phyloP scores from a whole-genome alignment of 805 yeast genomes.

The Saccharomycopsis fermentans region DNA sequence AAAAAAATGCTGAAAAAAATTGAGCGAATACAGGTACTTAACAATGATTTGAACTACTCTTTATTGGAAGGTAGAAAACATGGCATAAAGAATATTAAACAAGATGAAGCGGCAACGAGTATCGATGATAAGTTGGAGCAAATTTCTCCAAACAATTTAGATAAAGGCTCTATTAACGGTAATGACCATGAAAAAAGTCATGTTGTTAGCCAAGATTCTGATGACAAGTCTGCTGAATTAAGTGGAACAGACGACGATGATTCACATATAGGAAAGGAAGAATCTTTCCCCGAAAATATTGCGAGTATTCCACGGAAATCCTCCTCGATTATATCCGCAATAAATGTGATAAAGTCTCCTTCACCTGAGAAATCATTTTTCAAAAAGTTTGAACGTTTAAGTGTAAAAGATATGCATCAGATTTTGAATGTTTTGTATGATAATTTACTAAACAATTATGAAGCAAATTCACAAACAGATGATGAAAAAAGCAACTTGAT shows the following conservation, averaged over 20 bases:
- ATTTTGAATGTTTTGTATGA: conserved; percentile 8
- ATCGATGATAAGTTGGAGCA: conserved; percentile 16
- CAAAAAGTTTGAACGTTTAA: conserved; percentile 16
- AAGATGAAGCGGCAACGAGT: background rate
- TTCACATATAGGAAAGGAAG: background rate
- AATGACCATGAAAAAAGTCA: background rate
- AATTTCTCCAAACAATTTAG: conserved; percentile 1
- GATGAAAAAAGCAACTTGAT: conserved; percentile 8
- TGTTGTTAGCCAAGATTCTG: conserved; percentile 1
- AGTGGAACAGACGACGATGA: background rate
- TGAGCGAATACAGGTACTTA: conserved; percentile 25
- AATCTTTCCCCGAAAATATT: background rate
- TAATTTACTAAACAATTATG: conserved; percentile 5
- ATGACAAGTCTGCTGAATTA: conserved; percentile 1
- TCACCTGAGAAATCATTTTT: conserved; percentile 41
- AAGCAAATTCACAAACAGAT: conserved; percentile 1
- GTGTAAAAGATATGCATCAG: background rate
- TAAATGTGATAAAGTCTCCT: conserved; percentile 43
- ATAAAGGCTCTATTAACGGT: background rate
- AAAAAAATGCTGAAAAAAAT: conserved; percentile 20
- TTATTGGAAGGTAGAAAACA: background rate
- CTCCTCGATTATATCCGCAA: conserved; percentile 43
- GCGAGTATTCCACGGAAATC: conserved; percentile 33
- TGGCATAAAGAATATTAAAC: background rate
- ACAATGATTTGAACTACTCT: background rate